Base-by-base conservation (phyloP, 2,329 filamentous ascomycete species). In the Aspergillus sp. region DNA sequence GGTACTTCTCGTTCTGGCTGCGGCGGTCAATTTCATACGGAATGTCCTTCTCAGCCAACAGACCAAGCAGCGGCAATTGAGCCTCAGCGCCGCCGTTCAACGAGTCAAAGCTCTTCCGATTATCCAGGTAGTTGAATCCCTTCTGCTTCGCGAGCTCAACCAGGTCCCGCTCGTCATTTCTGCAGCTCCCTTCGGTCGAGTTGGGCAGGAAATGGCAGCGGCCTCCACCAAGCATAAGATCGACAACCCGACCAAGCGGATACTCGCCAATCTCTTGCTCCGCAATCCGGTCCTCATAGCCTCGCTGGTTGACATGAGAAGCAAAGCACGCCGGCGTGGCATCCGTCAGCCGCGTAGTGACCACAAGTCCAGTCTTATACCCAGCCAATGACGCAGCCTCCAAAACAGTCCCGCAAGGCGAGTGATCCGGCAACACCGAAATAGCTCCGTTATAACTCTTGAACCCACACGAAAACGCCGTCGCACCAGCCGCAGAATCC, bases 381-480 rank as follows among this genome's bases (percentile, higher is more conserved):
- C 93, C 93, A 7, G 88, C 86, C 58, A 83, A 81, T 72, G 96
- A 95, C 33, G 93, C 93, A 3, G 93, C 93, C 73, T 98, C 93
- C 46, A 98, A 80, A 35, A 86, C 89, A 15, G 90, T 95, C 6
- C 91, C 93, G 67, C 93, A 98, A 4, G 93, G 89, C 25, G 82
- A 82, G 57, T 86, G 82, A 67, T 94, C 85, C 0, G 90, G 90
- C 13, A 94, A 76, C 46, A 95, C 86, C 7, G 89, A 87, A 58
- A 98, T 97, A 57, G 93, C 93, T 43, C 90, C 90, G 63, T 98
- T 98, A 74, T 98, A 98, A 67, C 85, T 95, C 80, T 98, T 98
- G 63, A 78, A 73, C 17, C 83, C 91, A 62, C 93, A 98, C 2
- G 88, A 90, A 67, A 98, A 98, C 1, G 93, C 93, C 0, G 93